Base-by-base conservation (phyloP, 2,329 filamentous ascomycete species). In the Orbilia javanica region DNA sequence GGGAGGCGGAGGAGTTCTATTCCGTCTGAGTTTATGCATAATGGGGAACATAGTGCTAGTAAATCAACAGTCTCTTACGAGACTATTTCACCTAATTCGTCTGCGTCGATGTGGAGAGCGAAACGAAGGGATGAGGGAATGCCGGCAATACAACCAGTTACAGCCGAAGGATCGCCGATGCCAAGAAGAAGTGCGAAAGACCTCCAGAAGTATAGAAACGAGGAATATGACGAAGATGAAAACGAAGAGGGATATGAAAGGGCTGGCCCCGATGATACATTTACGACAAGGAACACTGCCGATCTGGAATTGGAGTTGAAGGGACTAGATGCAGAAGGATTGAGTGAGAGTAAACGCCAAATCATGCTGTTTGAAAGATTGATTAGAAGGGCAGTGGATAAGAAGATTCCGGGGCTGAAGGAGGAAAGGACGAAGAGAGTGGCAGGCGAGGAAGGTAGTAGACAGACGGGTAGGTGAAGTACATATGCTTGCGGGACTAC, bases 331-430 rank as follows among this genome's bases (percentile, higher is more conserved):
- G 68, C 64, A 3, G 34, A 63, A 20, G 70, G 75, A 10, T 46
- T 79, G 64, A 79, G 34, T 22, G 75, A 79, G 75, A 73, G 69
- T 36, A 74, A 73, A 65, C 66, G 70, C 25, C 75, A 79, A 31
- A 79, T 74, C 20, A 74, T 73, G 69, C 63, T 79, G 50, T 79
- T 79, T 65, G 69, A 74, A 22, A 22, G 39, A 18, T 29, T 79
- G 69, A 79, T 79, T 29, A 36, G 74, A n/a, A 62, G 70, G 39
- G 75, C 75, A 55, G 69, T 73, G 55, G 57, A 79, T 62, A 74
- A 65, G 48, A 48, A 52, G 52, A 50, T 66, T 63, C 46, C 69
- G 22, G 50, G 68, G 34, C 4, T 69, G 29, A 60, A 22, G 29
- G 52, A 57, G 52, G 52, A 57, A 50, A 25, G 55, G 20, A 25